Evolutionary conservation across 192 early-diverging fungal genomes (phyloP).

Genomic region (Linnemannia exigua): DNA sequence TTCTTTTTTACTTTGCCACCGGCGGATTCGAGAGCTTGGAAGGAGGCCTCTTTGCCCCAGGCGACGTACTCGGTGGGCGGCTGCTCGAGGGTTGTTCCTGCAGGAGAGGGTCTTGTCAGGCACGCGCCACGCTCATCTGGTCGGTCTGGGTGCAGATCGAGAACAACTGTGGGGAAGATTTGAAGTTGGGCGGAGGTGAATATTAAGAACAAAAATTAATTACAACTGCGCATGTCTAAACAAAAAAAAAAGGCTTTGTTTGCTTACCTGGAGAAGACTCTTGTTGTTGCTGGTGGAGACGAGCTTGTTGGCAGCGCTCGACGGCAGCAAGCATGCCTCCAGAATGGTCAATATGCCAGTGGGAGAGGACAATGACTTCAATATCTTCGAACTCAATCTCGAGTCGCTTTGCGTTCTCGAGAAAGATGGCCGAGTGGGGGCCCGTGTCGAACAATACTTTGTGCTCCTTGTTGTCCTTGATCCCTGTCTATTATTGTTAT

Average conservation of each 20-base stretch:
- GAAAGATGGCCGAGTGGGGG: slow-evolving; percentile 52
- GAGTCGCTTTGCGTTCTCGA: slow-evolving; percentile 53
- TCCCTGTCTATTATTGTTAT: slow-evolving; percentile 30
- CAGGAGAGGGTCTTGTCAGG: slow-evolving; percentile 1
- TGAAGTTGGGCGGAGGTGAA: background rate
- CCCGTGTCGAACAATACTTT: slow-evolving; percentile 53
- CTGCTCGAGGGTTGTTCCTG: background rate
- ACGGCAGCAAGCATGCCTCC: slow-evolving; percentile 52
- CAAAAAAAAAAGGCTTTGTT: background rate
- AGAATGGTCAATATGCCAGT: slow-evolving; percentile 55
- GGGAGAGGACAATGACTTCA: slow-evolving; percentile 49
- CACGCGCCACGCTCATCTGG: slow-evolving; percentile 43
- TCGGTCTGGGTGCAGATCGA: slow-evolving; percentile 54
- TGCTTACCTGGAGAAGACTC: slow-evolving; percentile 1
- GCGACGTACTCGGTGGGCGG: slow-evolving; percentile 31
- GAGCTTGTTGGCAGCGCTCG: slow-evolving; percentile 27
- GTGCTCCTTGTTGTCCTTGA: slow-evolving; percentile 34
- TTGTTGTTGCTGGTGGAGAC: background rate
- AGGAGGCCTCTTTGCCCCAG: slow-evolving; percentile 37
- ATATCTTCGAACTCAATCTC: slow-evolving; percentile 56
- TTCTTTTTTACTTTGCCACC: slow-evolving; percentile 40
- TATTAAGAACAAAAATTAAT: too few relatives aligned
- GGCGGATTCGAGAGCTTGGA: slow-evolving; percentile 30
- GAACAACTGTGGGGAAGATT: background rate
- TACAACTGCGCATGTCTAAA: too few relatives aligned